Conservation (phyloP, 2,329 filamentous ascomycete genomes). For the Orbilia blumenaviensis region DNA sequence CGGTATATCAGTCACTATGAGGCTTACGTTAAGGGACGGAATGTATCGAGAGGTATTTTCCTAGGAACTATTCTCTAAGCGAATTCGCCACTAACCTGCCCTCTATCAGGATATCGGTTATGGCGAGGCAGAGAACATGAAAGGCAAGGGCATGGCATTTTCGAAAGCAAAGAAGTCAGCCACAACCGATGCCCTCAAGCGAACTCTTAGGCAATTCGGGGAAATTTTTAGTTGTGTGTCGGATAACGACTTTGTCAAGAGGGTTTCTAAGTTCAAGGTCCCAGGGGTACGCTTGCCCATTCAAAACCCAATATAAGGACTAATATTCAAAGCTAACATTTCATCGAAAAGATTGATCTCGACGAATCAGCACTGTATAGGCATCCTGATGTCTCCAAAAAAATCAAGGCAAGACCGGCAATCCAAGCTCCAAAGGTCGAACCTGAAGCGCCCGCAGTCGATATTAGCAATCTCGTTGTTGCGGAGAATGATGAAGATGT, state of each 20-base stretch:
- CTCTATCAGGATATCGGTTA: conserved; percentile 81
- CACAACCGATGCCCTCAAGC: conserved; percentile 91
- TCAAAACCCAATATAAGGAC: not conserved
- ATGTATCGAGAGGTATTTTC: conserved; percentile 85
- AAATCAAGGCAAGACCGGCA: conserved; percentile 7
- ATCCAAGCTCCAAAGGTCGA: conserved; percentile 19
- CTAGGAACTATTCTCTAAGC: not conserved
- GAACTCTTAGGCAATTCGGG: conserved; percentile 88
- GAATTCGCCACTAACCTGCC: not conserved
- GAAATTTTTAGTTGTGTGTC: conserved; percentile 98
- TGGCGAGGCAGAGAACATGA: conserved; percentile 94
- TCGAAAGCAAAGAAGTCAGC: conserved; percentile 99
- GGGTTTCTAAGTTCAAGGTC: conserved; percentile 85
- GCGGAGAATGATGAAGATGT: conserved; percentile 52
- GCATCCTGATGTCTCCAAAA: conserved; percentile 38
- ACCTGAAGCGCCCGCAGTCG: conserved; percentile 36
- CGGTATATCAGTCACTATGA: conserved; percentile 87
- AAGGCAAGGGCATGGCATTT: conserved; percentile 92
- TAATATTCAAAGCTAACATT: not conserved
- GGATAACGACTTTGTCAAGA: conserved; percentile 90
- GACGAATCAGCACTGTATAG: conserved; percentile 44
- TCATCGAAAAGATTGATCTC: conserved; percentile 23
- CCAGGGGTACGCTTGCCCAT: conserved; percentile 15
- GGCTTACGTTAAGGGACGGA: conserved; percentile 88
- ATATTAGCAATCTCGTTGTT: conserved; percentile 51